These are phyloP conservation scores for Malus asiatica DNA, from an alignment of 306 rosid genomes.

Conservation along the genomic window DNA sequence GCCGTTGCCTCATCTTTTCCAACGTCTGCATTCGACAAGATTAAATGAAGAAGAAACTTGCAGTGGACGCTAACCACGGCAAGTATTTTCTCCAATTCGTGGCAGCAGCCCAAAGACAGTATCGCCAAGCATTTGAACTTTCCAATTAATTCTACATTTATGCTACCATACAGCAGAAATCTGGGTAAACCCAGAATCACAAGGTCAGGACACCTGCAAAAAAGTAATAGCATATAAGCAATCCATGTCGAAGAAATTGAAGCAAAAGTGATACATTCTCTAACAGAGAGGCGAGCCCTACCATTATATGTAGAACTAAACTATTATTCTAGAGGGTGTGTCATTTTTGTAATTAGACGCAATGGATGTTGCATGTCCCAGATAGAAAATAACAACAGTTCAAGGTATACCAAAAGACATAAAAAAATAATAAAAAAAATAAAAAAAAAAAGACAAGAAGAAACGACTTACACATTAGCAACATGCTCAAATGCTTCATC, in stretches of 20 bases:
- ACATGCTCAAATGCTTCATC: neutral
- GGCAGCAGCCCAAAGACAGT: neutral
- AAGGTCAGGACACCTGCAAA: constrained; percentile 3
- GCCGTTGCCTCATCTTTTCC: neutral
- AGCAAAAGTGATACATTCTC: no score
- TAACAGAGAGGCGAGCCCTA: no score
- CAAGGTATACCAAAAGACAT: neutral
- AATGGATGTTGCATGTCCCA: no score
- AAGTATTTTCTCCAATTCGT: neutral
- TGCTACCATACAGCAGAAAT: neutral
- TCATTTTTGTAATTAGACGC: no score
- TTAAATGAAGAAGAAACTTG: neutral
- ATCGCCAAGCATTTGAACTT: neutral
- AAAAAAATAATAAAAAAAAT: neutral
- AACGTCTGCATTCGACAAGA: neutral
- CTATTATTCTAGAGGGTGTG: no score
- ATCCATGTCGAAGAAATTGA: no score
- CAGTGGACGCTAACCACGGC: neutral
- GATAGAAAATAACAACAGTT: neutral
- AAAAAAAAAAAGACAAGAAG: neutral
- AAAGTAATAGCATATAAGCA: neutral
- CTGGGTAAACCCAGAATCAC: neutral
- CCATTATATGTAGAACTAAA: no score
- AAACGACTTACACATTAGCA: neutral
- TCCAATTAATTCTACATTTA: neutral